phyloP scores from a whole-genome alignment of 2,329 filamentous ascomycete genomes.

The Coniella lustricola region DNA sequence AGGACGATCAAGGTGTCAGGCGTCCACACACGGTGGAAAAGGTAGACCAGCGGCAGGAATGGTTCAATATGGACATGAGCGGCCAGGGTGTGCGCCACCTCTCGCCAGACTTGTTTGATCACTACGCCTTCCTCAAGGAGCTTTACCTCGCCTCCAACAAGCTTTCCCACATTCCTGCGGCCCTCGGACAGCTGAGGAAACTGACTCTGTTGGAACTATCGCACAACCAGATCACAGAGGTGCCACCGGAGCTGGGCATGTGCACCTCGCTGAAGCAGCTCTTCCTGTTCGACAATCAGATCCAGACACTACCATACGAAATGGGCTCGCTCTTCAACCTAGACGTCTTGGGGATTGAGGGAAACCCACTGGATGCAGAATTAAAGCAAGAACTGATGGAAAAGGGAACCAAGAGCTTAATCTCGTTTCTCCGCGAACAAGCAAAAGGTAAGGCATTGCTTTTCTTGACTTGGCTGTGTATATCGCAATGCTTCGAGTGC shows the following conservation, averaged over 20 bases:
- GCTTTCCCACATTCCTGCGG: constrained; percentile 68
- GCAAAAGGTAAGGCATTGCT: constrained; percentile 61
- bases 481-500: not conserved
- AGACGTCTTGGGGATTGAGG: constrained; percentile 85
- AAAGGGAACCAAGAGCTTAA: constrained; percentile 77
- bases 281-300: constrained; percentile 82
- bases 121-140: constrained; percentile 83
- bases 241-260: constrained; percentile 94
- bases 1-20: constrained; percentile 49
- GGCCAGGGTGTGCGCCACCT: constrained; percentile 90
- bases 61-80: constrained; percentile 89
- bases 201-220: constrained; percentile 82
- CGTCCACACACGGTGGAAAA: constrained; percentile 60
- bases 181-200: constrained; percentile 75
- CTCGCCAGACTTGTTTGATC: constrained; percentile 66
- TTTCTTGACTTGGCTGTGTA: not conserved
- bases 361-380: constrained; percentile 73
- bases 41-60: constrained; percentile 67
- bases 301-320: constrained; percentile 75
- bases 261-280: constrained; percentile 85
- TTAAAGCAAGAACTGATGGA: constrained; percentile 79
- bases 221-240: constrained; percentile 71
- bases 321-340: constrained; percentile 83
- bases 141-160: constrained; percentile 94
- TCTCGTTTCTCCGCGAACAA: constrained; percentile 75